Base-by-base conservation (phyloP, 179 eudicot genomes). In the Dionaea muscipula region DNA sequence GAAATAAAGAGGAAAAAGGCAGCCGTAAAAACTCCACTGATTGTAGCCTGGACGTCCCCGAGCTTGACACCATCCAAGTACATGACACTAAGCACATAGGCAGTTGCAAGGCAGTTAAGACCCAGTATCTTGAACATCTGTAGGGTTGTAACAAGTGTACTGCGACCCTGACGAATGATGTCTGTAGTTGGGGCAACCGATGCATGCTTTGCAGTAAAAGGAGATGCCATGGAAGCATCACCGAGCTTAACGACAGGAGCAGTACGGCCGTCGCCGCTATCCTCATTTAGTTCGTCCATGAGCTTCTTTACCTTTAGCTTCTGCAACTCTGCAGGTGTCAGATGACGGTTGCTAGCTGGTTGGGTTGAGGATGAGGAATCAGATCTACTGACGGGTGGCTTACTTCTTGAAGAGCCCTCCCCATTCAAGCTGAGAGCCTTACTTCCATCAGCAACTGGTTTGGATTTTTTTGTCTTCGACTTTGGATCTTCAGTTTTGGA, bases 201-300 rank as follows among this genome's bases (percentile, higher is more conserved):
- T 16, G 97, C 95, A 47, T 86, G 97, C 67, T 90, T 90, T 11
- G 97, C 95, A 8, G 97, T 81, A 56, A 90, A 90, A 27, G 97
- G 97, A 12, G 97, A 90, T 18, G 97, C 97, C 97, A 90, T 90
- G 3, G 97, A 90, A 4, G 97, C 97, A 61, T 86, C 95, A 16
- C 97, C 97, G 0, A 90, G 86, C 68, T 83, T 90, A 53, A 90
- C 95, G 10, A 90, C 52, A 35, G 95, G 95, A 31, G 95, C 80
- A 1, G 94, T 72, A 28, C 85, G 85, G 41, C 95, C 97, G 65
- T 86, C 87, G 28, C 79, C 84, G 28, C 79, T 82, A 18, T 84
- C 95, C 17, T 86, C 97, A 26, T 90, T 86, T 53, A 90, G 64
- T 74, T 90, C 97, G 19, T 83, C 83, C 81, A 86, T 74, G 60